A percentile compares a stretch with the other conserved stretches of the same genome.
Conservation (phyloP, 228 moss, liverwort and hornwort species). For the Sphagnum magellanicum region DNA sequence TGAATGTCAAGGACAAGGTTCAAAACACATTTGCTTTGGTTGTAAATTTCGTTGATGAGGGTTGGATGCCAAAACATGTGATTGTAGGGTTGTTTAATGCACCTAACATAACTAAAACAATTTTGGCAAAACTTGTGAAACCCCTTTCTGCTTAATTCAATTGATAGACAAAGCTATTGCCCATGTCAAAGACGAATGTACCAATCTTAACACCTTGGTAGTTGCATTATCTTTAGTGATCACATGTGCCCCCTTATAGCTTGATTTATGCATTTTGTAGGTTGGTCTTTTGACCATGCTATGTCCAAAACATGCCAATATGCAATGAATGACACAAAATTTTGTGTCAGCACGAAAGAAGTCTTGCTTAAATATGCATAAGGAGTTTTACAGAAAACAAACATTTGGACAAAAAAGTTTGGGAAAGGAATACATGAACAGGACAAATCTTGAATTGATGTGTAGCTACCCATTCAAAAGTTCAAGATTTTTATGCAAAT, state of each 20-base stretch:
- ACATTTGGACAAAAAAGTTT: background rate
- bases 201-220: background rate
- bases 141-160: background rate
- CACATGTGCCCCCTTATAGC: background rate
- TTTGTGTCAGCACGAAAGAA: background rate
- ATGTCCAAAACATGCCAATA: background rate
- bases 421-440: too few relatives aligned
- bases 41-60: background rate
- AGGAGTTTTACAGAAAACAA: background rate
- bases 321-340: background rate
- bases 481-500: too few relatives aligned
- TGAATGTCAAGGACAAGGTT: background rate
- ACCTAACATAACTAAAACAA: background rate
- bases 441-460: too few relatives aligned
- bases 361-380: background rate
- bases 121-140: background rate
- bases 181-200: background rate
- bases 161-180: background rate
- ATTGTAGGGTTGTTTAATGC: background rate
- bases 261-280: background rate
- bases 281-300: background rate
- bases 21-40: background rate
- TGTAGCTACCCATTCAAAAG: too few relatives aligned
- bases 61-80: background rate
- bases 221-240: background rate